Percentiles rank a stretch among this genome's conserved stretches.
Evolutionary conservation across 768 basidiomycete genomes (phyloP).

Genomic region (Suillus hirtellus): DNA sequence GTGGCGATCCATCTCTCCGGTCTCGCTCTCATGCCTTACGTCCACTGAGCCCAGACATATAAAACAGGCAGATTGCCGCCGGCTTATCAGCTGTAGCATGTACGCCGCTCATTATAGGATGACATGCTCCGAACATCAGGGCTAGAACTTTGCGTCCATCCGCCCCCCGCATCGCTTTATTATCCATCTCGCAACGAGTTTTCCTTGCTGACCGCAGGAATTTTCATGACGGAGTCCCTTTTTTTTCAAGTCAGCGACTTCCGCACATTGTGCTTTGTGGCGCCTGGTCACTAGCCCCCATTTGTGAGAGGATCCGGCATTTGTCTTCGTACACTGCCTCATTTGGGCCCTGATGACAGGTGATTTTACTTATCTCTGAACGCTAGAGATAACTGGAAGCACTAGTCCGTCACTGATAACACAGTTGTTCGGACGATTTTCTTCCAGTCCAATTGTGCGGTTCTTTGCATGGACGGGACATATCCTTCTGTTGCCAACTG

Average conservation of each 20-base stretch:
- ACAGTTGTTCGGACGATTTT: neutral
- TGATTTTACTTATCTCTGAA: conserved; percentile 4
- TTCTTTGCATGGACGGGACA: neutral
- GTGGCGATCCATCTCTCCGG: neutral
- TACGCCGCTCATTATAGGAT: neutral
- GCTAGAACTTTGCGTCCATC: neutral
- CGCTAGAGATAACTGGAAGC: conserved; percentile 3
- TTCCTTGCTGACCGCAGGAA: neutral
- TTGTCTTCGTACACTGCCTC: conserved; percentile 1
- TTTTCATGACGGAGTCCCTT: neutral
- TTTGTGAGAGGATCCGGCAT: neutral
- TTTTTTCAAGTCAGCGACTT: neutral
- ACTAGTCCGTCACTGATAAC: conserved; percentile 5
- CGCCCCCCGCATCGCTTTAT: neutral
- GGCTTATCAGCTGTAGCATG: conserved; percentile 1
- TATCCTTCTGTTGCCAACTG: neutral
- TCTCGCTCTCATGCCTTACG: conserved; percentile 4
- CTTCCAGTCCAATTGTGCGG: neutral
- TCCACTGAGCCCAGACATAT: neutral
- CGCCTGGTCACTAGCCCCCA: neutral
- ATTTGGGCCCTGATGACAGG: conserved; percentile 1
- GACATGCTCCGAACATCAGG: conserved; percentile 2
- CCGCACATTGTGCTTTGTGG: conserved; percentile 6
- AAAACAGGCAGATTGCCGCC: conserved; percentile 7
- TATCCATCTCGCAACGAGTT: neutral